Evolutionary conservation across 306 rosid species (phyloP), one percentile per base, ranked within the genome.

Genomic region (Trifolium pratense): DNA sequence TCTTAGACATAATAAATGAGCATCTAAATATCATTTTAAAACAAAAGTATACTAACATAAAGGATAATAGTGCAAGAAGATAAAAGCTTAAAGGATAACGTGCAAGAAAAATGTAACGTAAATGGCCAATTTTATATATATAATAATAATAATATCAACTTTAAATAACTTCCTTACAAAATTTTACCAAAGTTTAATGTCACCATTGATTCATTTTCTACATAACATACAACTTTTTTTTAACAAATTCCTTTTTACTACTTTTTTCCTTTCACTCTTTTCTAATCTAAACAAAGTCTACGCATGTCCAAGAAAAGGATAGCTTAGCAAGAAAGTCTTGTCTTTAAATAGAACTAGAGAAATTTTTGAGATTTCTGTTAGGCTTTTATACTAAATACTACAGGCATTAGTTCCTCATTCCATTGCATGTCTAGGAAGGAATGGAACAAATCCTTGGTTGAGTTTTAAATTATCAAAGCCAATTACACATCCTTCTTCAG

Each of bases 401-500:
- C n/a, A 83, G 34, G 63, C 84, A 61, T 18, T 18, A 62, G 37
- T 21, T 51, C 13, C 45, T 71, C 77, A 9, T 26, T 82, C 76
- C 73, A 82, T 45, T 70, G 45, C n/a, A 67, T 55, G 4, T 78
- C 40, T 15, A 43, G 1, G 64, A 56, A 51, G 37, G 55, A 66
- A 40, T 23, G 81, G 71, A 21, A 62, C 55, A 45, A 73, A 77
- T 57, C 69, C 66, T 32, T 3, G 23, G 67, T 79, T 79, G 14
- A 36, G 61, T 7, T 59, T 59, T 29, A 53, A 29, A 40, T 69
- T 70, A 72, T 31, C 56, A 1, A 37, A 66, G 48, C 55, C 66
- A 46, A 76, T 60, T 68, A 21, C 45, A 42, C 34, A 7, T 59
- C 58, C 53, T 12, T 42, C 42, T 68, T 74, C 83, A 46, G 71